These are phyloP conservation scores for Fusarium compactum DNA, from an alignment of 2,329 filamentous ascomycete genomes.

Conservation along the genomic window DNA sequence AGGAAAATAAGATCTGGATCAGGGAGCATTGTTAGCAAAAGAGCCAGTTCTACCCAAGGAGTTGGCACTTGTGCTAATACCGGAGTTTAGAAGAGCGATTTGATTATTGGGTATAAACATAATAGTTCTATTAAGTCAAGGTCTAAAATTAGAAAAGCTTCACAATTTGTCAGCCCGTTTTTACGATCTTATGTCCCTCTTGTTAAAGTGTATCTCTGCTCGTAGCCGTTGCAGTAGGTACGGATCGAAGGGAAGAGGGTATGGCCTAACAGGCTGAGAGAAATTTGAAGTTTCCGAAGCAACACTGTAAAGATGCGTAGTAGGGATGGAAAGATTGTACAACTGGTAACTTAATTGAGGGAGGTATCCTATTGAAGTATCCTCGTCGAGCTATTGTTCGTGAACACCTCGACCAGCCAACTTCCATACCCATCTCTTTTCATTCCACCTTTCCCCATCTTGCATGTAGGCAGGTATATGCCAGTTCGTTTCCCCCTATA, in stretches of 20 bases:
- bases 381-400: not conserved
- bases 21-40: not conserved
- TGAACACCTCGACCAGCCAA: not conserved
- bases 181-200: not conserved
- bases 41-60: not conserved
- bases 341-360: not conserved
- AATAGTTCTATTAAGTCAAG: constrained; percentile 4
- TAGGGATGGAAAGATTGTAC: not conserved
- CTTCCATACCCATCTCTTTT: not conserved
- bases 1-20: not conserved
- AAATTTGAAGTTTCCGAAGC: not conserved
- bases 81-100: constrained; percentile 6
- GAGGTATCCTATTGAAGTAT: not conserved
- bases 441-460: not conserved
- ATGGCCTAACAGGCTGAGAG: not conserved
- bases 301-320: not conserved
- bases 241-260: not conserved
- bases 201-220: not conserved
- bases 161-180: not conserved
- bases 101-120: constrained; percentile 7
- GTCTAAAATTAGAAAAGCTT: not conserved
- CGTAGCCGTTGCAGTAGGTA: not conserved
- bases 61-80: constrained; percentile 1
- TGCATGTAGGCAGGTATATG: not conserved
- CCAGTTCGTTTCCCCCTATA: not conserved